Evolutionary conservation across 2,329 filamentous ascomycete species (phyloP).

Genomic region (Microdochium paspali): DNA sequence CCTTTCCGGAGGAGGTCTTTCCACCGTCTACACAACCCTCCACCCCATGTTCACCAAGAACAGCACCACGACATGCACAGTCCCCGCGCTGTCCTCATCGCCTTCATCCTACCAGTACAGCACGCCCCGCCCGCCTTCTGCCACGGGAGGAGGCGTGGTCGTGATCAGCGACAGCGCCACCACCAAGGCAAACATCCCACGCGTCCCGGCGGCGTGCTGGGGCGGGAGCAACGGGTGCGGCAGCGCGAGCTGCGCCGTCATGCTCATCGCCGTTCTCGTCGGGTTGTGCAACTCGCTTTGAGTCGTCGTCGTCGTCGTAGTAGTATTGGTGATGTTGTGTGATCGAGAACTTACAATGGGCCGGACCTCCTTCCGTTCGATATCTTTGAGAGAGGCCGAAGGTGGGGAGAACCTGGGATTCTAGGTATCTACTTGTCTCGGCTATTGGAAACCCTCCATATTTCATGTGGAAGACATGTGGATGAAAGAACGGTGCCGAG

Average conservation of each 20-base stretch:
- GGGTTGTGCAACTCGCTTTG: too few species aligned
- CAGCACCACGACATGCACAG: conserved; percentile 8
- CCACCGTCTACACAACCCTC: background rate
- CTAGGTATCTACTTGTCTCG: too few species aligned
- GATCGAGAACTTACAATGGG: too few species aligned
- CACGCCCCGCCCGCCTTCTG: conserved; percentile 2
- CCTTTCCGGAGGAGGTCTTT: background rate
- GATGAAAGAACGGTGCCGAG: too few species aligned
- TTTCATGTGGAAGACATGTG: too few species aligned
- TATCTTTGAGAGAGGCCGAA: too few species aligned
- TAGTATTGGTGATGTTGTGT: too few species aligned
- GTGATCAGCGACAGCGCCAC: background rate
- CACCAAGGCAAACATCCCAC: too few species aligned
- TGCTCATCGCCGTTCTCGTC: conserved; percentile 2
- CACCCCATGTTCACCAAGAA: conserved; percentile 8
- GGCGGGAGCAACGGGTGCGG: conserved; percentile 2
- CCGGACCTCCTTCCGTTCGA: too few species aligned
- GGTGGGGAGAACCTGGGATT: too few species aligned
- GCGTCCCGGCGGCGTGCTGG: conserved; percentile 1
- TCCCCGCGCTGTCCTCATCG: background rate
- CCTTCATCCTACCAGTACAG: background rate
- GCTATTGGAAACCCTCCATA: too few species aligned
- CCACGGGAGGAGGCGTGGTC: background rate
- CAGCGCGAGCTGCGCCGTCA: conserved; percentile 2
- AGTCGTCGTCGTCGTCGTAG: too few species aligned